Evolutionary conservation across 495 filamentous ascomycete species (phyloP).

Genomic region (Chaetomium fimeti): DNA sequence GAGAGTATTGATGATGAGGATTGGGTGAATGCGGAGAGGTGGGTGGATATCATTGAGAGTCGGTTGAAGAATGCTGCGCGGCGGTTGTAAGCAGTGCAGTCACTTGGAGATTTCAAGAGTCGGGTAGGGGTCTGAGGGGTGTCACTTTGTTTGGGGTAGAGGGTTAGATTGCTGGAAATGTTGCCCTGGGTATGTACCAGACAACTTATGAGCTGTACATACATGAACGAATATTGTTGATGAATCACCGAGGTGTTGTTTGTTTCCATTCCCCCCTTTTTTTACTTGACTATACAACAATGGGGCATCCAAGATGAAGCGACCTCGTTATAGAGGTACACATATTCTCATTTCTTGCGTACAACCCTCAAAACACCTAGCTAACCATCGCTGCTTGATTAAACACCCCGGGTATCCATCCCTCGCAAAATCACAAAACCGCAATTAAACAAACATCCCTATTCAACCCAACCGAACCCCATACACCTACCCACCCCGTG

Average conservation of each 20-base stretch:
- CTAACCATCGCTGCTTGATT: neutral
- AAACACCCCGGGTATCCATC: neutral
- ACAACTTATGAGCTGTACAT: neutral
- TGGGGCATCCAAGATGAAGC: neutral
- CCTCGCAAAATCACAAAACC: too few relatives aligned
- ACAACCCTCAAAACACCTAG: neutral
- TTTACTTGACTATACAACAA: neutral
- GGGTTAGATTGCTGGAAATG: too few relatives aligned
- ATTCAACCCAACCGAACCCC: too few relatives aligned
- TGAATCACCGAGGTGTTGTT: neutral
- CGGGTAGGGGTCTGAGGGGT: neutral
- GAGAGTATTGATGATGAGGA: conserved; percentile 79
- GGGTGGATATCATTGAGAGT: conserved; percentile 76
- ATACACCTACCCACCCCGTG: too few relatives aligned
- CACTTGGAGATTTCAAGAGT: neutral
- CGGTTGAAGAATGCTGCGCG: conserved; percentile 63
- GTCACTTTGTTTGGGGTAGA: too few relatives aligned
- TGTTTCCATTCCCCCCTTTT: neutral
- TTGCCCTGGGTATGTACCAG: neutral
- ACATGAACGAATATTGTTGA: neutral
- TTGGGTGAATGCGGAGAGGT: conserved; percentile 67
- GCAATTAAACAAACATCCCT: too few relatives aligned
- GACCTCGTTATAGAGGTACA: neutral
- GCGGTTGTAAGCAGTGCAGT: conserved; percentile 33
- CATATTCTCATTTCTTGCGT: neutral